Evolutionary conservation across 805 yeast species (phyloP).

Genomic region (Isabelozyma gotoi): DNA sequence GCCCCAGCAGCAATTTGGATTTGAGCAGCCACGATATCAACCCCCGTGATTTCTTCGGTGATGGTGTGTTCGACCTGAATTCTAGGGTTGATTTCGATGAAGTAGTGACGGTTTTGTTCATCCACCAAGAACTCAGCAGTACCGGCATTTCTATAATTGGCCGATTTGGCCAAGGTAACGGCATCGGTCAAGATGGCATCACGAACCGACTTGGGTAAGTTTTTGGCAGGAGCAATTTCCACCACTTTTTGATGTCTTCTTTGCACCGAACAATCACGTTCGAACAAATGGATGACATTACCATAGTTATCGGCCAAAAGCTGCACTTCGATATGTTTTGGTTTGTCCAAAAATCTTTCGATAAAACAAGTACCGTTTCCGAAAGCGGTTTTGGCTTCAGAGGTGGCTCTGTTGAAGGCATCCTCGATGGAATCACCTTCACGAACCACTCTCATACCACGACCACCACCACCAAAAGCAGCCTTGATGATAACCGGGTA

Average conservation of each 20-base stretch:
- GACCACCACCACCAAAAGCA: conserved; percentile 99
- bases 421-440: conserved; percentile 92
- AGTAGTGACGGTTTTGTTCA: conserved; percentile 89
- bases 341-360: conserved; percentile 91
- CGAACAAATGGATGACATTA: conserved; percentile 91
- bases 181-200: conserved; percentile 94
- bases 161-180: conserved; percentile 82
- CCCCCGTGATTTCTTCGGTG: conserved; percentile 98
- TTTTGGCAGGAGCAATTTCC: conserved; percentile 96
- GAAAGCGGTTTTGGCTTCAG: conserved; percentile 93
- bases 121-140: conserved; percentile 98
- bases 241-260: conserved; percentile 99
- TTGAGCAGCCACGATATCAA: conserved; percentile 96
- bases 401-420: conserved; percentile 89
- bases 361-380: conserved; percentile 98
- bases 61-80: conserved; percentile 98
- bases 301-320: conserved; percentile 91
- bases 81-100: conserved; percentile 97
- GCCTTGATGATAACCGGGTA: conserved; percentile 97
- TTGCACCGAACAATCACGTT: conserved; percentile 99
- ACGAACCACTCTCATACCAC: conserved; percentile 99
- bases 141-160: conserved; percentile 95
- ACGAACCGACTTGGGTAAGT: conserved; percentile 77
- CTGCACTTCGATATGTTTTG: conserved; percentile 98
- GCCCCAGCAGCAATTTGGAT: conserved; percentile 99